These are phyloP conservation scores for Nakataea oryzae DNA, from an alignment of 2,329 filamentous ascomycete genomes.

Conservation along the genomic window DNA sequence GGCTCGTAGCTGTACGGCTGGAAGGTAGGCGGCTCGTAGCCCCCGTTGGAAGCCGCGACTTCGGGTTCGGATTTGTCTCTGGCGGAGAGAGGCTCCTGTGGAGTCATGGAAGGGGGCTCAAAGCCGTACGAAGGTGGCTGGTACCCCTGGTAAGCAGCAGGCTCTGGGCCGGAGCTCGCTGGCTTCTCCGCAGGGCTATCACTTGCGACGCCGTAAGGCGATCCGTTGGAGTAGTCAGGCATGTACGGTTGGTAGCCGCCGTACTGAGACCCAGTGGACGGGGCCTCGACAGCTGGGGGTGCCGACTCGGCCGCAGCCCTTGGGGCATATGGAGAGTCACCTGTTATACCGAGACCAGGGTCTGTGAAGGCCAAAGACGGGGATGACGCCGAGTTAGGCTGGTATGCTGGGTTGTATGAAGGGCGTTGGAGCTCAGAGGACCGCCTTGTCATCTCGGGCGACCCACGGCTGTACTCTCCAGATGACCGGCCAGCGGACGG, in stretches of 20 bases:
- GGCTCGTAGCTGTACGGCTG: constrained; percentile 49
- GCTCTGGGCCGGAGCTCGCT: neutral
- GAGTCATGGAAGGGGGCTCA: constrained; percentile 31
- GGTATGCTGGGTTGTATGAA: constrained; percentile 20
- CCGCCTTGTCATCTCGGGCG: constrained; percentile 29
- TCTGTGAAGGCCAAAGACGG: constrained; percentile 20
- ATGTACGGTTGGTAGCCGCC: constrained; percentile 10
- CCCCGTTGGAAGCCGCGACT: constrained; percentile 21
- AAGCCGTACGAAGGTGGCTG: constrained; percentile 41
- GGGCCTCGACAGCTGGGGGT: constrained; percentile 3
- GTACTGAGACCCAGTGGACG: constrained; percentile 6
- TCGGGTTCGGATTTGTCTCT: constrained; percentile 7
- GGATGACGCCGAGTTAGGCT: constrained; percentile 17
- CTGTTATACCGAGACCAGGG: constrained; percentile 10
- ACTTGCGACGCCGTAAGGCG: constrained; percentile 5
- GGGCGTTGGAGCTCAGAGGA: constrained; percentile 25
- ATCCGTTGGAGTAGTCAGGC: constrained; percentile 9
- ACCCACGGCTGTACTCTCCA: constrained; percentile 26
- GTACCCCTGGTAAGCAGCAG: constrained; percentile 18
- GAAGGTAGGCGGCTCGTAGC: constrained; percentile 53
- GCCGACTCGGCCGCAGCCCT: neutral
- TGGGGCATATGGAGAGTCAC: constrained; percentile 14
- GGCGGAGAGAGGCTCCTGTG: constrained; percentile 13
- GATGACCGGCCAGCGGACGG: constrained; percentile 34
- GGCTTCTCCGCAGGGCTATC: constrained; percentile 1